Evolutionary conservation across 257 asterid genomes (phyloP).

Genomic region (Solanum habrochaites): DNA sequence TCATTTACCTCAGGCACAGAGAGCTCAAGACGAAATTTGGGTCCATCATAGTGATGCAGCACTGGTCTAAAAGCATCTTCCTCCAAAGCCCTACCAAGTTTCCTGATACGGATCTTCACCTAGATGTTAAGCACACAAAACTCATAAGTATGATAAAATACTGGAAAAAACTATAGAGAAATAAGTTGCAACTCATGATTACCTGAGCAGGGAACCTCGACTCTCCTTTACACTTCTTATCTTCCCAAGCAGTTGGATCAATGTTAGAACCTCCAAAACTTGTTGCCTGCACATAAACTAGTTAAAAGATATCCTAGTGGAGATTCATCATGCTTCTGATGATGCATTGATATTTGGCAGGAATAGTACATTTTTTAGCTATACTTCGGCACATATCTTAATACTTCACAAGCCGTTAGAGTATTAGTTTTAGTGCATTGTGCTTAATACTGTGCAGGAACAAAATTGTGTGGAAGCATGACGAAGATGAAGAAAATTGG

Average conservation of each 20-base stretch:
- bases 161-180: not conserved
- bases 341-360: not conserved
- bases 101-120: constrained; percentile 75
- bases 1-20: constrained; percentile 80
- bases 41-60: constrained; percentile 95
- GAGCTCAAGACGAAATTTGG: constrained; percentile 94
- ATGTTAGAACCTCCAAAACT: constrained; percentile 92
- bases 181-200: not conserved
- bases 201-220: constrained; percentile 99
- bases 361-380: not conserved
- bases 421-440: not conserved
- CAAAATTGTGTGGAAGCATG: not conserved
- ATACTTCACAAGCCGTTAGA: not conserved
- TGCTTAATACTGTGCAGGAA: not conserved
- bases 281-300: constrained; percentile 35
- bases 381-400: not conserved
- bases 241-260: constrained; percentile 98
- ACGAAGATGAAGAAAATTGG: not conserved
- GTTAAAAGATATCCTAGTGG: not conserved
- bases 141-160: not conserved
- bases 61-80: constrained; percentile 96
- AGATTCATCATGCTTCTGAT: not conserved
- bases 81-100: constrained; percentile 74
- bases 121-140: constrained; percentile 10
- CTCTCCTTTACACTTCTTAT: constrained; percentile 92